A percentile compares a stretch with the other conserved stretches of the same genome.
These are phyloP conservation scores for Rhizoclosmatium sp. DNA, from an alignment of 192 early-diverging fungal genomes.

Conservation along the genomic window DNA sequence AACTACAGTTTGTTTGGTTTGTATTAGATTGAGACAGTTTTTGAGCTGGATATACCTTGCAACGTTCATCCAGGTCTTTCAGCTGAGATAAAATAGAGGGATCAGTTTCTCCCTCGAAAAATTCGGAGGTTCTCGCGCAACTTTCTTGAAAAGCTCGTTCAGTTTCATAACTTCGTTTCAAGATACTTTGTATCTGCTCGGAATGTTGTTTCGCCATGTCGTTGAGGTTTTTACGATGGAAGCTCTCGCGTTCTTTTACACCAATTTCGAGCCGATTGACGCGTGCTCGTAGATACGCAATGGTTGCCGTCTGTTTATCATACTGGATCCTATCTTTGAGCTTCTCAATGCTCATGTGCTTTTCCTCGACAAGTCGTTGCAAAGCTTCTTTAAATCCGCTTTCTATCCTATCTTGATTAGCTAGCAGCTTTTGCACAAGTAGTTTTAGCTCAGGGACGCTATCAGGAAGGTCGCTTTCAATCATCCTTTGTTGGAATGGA, in stretches of 20 bases:
- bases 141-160: conserved; percentile 48
- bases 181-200: conserved; percentile 57
- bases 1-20: conserved; percentile 29
- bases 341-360: neutral
- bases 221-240: conserved; percentile 52
- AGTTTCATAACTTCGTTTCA: conserved; percentile 54
- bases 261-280: conserved; percentile 53
- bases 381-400: neutral
- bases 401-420: neutral
- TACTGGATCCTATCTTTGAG: neutral
- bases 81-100: conserved; percentile 36
- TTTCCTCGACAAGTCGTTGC: neutral
- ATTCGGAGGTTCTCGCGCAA: conserved; percentile 4
- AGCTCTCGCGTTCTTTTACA: conserved; percentile 52
- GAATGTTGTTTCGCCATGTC: conserved; percentile 57
- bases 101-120: conserved; percentile 17
- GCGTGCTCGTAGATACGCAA: conserved; percentile 56
- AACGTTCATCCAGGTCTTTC: conserved; percentile 46
- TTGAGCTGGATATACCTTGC: conserved; percentile 40
- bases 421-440: neutral
- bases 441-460: neutral
- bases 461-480: neutral
- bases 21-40: neutral
- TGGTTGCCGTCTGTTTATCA: conserved; percentile 48
- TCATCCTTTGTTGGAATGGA: neutral